Percentiles rank a stretch among this genome's conserved stretches.
phyloP scores from a whole-genome alignment of 2,329 filamentous ascomycete species.

The Paecilomyces dactylethromorphus region DNA sequence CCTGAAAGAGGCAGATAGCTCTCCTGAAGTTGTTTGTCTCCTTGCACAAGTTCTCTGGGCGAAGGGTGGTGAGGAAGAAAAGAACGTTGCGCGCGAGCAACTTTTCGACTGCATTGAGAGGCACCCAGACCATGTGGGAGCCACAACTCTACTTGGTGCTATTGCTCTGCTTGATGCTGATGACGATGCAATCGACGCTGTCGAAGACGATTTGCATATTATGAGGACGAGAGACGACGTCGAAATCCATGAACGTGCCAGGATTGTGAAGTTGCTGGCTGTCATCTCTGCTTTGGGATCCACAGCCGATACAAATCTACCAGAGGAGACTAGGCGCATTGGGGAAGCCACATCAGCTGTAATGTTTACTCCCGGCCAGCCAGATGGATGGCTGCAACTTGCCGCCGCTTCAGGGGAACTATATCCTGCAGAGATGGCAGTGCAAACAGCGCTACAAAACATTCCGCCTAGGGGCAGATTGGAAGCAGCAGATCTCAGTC shows the following conservation, averaged over 20 bases:
- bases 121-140: constrained; percentile 68
- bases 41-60: constrained; percentile 92
- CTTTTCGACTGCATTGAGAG: constrained; percentile 74
- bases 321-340: constrained; percentile 46
- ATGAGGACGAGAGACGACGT: constrained; percentile 64
- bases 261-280: constrained; percentile 69
- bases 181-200: constrained; percentile 70
- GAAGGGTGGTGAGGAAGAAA: constrained; percentile 67
- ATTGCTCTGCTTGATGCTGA: constrained; percentile 79
- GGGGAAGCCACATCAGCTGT: constrained; percentile 68
- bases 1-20: constrained; percentile 65
- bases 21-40: constrained; percentile 79
- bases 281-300: constrained; percentile 59
- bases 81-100: constrained; percentile 67
- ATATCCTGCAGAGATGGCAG: constrained; percentile 66
- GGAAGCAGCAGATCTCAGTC: constrained; percentile 62
- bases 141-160: constrained; percentile 73
- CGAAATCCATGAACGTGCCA: constrained; percentile 56
- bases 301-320: constrained; percentile 33
- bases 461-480: constrained; percentile 67
- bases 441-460: constrained; percentile 67
- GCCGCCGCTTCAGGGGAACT: constrained; percentile 51
- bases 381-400: constrained; percentile 74
- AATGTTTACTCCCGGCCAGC: constrained; percentile 71
- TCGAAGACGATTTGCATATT: constrained; percentile 66